Conservation (phyloP, 2,329 filamentous ascomycete genomes). For the Didymosphaeria variabile region DNA sequence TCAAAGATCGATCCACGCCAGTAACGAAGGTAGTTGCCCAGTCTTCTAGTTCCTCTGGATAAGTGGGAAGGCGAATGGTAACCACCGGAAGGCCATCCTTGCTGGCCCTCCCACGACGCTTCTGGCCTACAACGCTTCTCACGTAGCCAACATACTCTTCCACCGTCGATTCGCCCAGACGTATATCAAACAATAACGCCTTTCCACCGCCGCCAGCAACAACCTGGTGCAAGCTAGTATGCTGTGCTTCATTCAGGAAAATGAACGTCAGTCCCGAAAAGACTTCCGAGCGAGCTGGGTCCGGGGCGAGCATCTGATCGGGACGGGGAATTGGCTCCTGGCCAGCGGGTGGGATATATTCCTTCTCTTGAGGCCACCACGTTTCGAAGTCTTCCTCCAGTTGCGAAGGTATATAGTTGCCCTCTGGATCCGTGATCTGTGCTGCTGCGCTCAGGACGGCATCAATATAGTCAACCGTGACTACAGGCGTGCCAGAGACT, state of each 20-base stretch:
- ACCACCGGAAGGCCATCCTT: constrained; percentile 76
- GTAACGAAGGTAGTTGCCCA: constrained; percentile 78
- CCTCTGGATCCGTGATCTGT: constrained; percentile 39
- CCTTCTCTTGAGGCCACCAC: constrained; percentile 78
- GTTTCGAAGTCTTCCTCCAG: constrained; percentile 82
- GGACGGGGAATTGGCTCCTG: constrained; percentile 77
- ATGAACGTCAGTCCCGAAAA: constrained; percentile 91
- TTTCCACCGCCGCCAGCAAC: constrained; percentile 87
- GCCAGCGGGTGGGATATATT: constrained; percentile 77
- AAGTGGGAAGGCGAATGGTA: constrained; percentile 73
- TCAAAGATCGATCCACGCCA: constrained; percentile 73
- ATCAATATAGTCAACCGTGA: constrained; percentile 76
- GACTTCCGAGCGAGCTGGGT: constrained; percentile 70
- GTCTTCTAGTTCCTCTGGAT: constrained; percentile 55
- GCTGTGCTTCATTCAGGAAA: constrained; percentile 81
- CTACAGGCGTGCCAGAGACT: constrained; percentile 80
- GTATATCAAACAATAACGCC: constrained; percentile 71
- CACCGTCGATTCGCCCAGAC: constrained; percentile 69
- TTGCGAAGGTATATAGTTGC: constrained; percentile 62
- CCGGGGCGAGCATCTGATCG: constrained; percentile 75
- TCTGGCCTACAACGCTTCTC: constrained; percentile 76
- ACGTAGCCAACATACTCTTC: constrained; percentile 83
- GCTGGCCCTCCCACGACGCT: constrained; percentile 71
- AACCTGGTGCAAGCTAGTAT: constrained; percentile 75
- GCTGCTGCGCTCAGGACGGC: constrained; percentile 71